Conservation (phyloP, 306 rosid species). For the Pachyrhizus erosus region DNA sequence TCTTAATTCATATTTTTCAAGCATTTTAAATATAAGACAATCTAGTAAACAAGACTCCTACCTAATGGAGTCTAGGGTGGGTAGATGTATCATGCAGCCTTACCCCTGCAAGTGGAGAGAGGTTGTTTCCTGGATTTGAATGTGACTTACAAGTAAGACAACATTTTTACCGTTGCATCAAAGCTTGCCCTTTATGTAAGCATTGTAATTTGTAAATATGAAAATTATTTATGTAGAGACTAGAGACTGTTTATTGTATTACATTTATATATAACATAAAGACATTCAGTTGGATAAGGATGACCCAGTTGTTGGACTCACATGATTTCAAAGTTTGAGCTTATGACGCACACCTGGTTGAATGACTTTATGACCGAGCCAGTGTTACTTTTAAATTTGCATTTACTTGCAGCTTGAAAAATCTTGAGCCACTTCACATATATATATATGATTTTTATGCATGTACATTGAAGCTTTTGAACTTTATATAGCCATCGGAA, state of each 20-base stretch:
- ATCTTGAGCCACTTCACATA: slow-evolving; percentile 16
- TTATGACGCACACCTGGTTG: not conserved
- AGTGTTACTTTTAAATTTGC: not conserved
- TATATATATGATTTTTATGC: slow-evolving; percentile 26
- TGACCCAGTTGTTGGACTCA: not conserved
- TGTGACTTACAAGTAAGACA: not conserved
- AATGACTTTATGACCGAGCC: slow-evolving; percentile 2
- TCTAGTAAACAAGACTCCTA: not conserved
- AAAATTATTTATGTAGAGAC: not conserved
- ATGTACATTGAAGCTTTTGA: not conserved
- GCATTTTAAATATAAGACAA: not conserved
- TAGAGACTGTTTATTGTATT: not conserved
- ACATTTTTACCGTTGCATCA: not conserved
- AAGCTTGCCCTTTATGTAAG: not conserved
- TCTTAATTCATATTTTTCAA: not conserved
- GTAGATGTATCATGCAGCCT: not conserved
- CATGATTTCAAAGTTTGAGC: not conserved
- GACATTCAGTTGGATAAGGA: slow-evolving; percentile 7
- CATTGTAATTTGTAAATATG: not conserved
- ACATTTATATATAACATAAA: not conserved
- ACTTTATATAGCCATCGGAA: slow-evolving; percentile 19
- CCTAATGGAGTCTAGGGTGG: not conserved
- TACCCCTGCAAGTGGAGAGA: not conserved
- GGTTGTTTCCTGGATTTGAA: not conserved
- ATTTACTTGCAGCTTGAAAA: slow-evolving; percentile 15